A percentile compares a stretch with the other conserved stretches of the same genome.
These are phyloP conservation scores for Ophiostoma montium DNA, from an alignment of 2,329 filamentous ascomycete genomes.

Conservation along the genomic window DNA sequence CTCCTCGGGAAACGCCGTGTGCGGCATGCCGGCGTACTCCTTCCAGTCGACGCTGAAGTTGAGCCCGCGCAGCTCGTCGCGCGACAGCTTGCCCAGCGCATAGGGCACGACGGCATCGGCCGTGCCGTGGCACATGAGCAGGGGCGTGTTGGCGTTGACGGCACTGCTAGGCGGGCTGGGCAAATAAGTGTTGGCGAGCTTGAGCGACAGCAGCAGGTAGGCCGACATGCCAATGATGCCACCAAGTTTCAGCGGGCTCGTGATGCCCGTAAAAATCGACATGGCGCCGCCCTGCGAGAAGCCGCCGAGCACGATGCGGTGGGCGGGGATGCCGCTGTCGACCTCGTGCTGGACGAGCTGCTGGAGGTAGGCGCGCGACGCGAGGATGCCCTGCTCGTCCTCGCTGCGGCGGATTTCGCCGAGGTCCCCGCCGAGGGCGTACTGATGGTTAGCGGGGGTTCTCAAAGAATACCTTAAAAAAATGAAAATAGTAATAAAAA, in stretches of 20 bases:
- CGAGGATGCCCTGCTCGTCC: constrained; percentile 59
- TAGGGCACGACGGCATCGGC: constrained; percentile 59
- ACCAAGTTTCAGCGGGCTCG: constrained; percentile 58
- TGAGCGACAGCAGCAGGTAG: constrained; percentile 53
- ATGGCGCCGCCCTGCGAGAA: constrained; percentile 85
- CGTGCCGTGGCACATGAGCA: constrained; percentile 84
- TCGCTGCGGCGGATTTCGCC: constrained; percentile 20
- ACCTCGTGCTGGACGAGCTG: constrained; percentile 68
- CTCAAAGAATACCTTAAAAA: too few relatives aligned
- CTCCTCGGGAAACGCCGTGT: constrained; percentile 65
- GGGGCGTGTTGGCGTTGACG: constrained; percentile 57
- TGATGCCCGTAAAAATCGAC: constrained; percentile 67
- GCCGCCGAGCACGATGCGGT: constrained; percentile 73
- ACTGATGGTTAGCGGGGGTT: constrained; percentile 1
- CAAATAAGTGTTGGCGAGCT: constrained; percentile 48
- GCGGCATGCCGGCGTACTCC: constrained; percentile 56
- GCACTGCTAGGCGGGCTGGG: constrained; percentile 21
- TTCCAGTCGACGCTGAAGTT: constrained; percentile 65
- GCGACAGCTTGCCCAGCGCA: constrained; percentile 53
- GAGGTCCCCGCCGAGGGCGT: constrained; percentile 15
- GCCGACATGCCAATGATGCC: constrained; percentile 77
- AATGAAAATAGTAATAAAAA: too few relatives aligned
- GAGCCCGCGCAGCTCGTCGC: constrained; percentile 49
- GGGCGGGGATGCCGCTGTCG: constrained; percentile 62
- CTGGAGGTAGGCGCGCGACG: constrained; percentile 63